These are phyloP conservation scores for Gyromitra esculenta DNA, from an alignment of 2,329 filamentous ascomycete species.

Conservation along the genomic window DNA sequence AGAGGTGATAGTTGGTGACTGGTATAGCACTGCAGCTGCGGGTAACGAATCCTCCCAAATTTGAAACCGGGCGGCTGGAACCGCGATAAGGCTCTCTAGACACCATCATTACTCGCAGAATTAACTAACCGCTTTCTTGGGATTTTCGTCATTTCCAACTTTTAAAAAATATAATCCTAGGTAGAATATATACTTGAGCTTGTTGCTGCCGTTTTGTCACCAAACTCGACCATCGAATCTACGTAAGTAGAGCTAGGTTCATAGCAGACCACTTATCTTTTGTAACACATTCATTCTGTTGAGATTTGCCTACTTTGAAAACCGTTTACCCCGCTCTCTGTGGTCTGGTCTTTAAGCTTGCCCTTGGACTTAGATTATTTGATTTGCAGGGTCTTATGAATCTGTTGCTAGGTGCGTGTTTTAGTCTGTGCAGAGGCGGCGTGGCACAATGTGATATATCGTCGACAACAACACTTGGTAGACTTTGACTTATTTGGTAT, in stretches of 20 bases:
- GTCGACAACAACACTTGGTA: neutral
- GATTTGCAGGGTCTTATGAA: neutral
- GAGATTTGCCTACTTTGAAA: neutral
- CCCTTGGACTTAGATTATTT: neutral
- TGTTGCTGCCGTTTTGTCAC: neutral
- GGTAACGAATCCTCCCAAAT: neutral
- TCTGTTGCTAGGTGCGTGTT: neutral
- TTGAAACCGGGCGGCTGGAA: neutral
- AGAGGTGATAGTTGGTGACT: neutral
- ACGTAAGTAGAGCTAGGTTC: neutral
- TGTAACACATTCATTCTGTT: neutral
- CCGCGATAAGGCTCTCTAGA: neutral
- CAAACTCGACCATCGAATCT: neutral
- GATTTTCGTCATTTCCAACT: neutral
- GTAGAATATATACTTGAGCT: neutral
- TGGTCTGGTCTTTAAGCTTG: neutral
- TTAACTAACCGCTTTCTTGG: neutral
- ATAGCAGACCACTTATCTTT: neutral
- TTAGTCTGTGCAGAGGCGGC: neutral
- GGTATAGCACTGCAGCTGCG: neutral
- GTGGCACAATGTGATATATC: slow-evolving; percentile 19
- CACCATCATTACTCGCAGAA: neutral
- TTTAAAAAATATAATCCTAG: neutral
- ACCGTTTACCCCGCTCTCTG: neutral
- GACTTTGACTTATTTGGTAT: neutral